These are phyloP conservation scores for Xylariaceae sp. DNA, from an alignment of 2,329 filamentous ascomycete genomes.

Conservation along the genomic window DNA sequence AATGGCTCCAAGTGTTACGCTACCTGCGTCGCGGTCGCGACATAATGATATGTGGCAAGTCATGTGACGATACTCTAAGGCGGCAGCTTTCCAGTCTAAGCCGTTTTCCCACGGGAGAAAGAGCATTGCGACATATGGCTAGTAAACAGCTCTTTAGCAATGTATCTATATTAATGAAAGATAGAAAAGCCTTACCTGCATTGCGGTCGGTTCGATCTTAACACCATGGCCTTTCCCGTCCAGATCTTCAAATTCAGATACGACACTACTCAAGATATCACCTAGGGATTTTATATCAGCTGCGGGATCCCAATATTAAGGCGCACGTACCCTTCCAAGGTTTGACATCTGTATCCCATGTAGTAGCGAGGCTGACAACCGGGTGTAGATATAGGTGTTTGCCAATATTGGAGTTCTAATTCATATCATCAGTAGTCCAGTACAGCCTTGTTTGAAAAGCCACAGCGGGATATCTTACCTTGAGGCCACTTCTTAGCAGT, in stretches of 20 bases:
- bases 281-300: constrained; percentile 5
- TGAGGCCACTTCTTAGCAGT: constrained; percentile 1
- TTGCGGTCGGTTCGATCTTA: constrained; percentile 8
- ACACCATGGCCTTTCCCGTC: constrained; percentile 11
- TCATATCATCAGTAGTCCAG: neutral
- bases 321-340: constrained; percentile 13
- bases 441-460: no score
- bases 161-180: neutral
- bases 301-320: neutral
- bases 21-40: constrained; percentile 12
- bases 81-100: constrained; percentile 1
- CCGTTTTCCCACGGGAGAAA: constrained; percentile 9
- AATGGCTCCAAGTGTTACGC: constrained; percentile 1
- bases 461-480: no score
- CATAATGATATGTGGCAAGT: constrained; percentile 1
- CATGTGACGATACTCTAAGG: constrained; percentile 13
- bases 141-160: neutral
- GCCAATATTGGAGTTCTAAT: constrained; percentile 13
- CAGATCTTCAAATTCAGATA: constrained; percentile 15
- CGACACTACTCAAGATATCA: constrained; percentile 11
- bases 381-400: constrained; percentile 19
- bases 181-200: neutral
- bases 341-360: constrained; percentile 7
- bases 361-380: neutral
- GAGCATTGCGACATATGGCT: constrained; percentile 10